Evolutionary conservation across 805 yeast species (phyloP).

Genomic region (Pichia gijzeniarum): DNA sequence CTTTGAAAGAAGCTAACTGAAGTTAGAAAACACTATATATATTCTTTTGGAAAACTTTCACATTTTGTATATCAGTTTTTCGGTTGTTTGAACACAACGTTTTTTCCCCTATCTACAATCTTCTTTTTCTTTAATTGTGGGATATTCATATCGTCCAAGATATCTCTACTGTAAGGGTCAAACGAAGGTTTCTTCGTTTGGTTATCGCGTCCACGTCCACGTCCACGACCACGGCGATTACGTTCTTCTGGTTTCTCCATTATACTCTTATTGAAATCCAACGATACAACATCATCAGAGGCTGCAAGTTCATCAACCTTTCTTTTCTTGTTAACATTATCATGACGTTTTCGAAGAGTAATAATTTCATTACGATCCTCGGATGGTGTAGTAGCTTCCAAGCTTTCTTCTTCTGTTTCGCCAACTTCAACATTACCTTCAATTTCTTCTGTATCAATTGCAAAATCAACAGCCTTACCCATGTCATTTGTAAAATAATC

Average conservation of each 20-base stretch:
- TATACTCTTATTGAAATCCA: conserved; percentile 25
- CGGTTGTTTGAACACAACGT: conserved; percentile 25
- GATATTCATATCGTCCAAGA: conserved; percentile 15
- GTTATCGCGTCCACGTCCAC: conserved; percentile 10
- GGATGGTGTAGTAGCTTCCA: conserved; percentile 5
- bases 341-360: conserved; percentile 22
- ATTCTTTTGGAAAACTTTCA: too few relatives aligned
- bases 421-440: conserved; percentile 11
- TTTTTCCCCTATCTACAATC: conserved; percentile 23
- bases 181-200: conserved; percentile 36
- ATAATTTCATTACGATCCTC: conserved; percentile 24
- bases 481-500: conserved; percentile 14
- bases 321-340: conserved; percentile 10
- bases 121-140: conserved; percentile 25
- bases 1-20: conserved; percentile 21
- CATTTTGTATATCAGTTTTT: not conserved
- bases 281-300: conserved; percentile 24
- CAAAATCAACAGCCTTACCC: conserved; percentile 14
- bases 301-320: conserved; percentile 19
- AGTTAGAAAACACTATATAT: not conserved
- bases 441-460: conserved; percentile 16
- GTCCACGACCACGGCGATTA: conserved; percentile 5
- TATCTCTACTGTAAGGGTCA: conserved; percentile 48
- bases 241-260: conserved; percentile 11
- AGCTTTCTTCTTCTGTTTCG: conserved; percentile 1